A percentile compares a stretch with the other conserved stretches of the same genome.
Evolutionary conservation across 2,329 filamentous ascomycete genomes (phyloP).

Genomic region (Karstenula rhodostoma): DNA sequence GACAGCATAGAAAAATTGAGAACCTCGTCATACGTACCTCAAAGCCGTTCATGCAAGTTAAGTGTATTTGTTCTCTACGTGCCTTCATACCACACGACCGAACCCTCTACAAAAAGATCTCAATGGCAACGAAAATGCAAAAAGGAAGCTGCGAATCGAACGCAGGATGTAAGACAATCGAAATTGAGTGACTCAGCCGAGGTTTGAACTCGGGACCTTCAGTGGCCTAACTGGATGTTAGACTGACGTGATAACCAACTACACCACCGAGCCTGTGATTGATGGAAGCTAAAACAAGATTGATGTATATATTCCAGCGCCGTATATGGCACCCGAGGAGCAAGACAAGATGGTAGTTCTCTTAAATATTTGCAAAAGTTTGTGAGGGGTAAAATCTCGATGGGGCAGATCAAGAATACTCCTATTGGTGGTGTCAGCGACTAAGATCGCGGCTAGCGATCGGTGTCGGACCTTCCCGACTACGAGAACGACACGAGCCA

Average conservation of each 20-base stretch:
- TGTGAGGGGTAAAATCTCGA: neutral
- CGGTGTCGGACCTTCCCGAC: neutral
- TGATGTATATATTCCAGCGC: neutral
- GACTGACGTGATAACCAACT: conserved; percentile 58
- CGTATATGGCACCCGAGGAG: no score
- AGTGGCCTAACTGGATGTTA: conserved; percentile 41
- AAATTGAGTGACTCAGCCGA: conserved; percentile 13
- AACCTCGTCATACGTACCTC: no score
- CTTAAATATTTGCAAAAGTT: no score
- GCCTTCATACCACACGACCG: neutral
- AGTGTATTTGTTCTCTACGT: no score
- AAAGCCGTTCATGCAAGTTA: no score
- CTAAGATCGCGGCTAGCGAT: neutral
- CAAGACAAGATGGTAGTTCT: no score
- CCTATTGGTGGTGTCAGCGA: neutral
- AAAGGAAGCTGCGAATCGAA: conserved; percentile 8
- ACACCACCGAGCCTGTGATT: conserved; percentile 47
- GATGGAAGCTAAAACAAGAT: neutral
- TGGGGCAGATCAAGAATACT: neutral
- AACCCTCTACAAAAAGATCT: conserved; percentile 3
- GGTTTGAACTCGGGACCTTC: conserved; percentile 17
- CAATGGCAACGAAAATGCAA: neutral
- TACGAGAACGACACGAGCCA: neutral
- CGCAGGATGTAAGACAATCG: conserved; percentile 3
- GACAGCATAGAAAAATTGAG: no score